Conservation (phyloP, 768 basidiomycete genomes). For the Auriscalpium vulgare region DNA sequence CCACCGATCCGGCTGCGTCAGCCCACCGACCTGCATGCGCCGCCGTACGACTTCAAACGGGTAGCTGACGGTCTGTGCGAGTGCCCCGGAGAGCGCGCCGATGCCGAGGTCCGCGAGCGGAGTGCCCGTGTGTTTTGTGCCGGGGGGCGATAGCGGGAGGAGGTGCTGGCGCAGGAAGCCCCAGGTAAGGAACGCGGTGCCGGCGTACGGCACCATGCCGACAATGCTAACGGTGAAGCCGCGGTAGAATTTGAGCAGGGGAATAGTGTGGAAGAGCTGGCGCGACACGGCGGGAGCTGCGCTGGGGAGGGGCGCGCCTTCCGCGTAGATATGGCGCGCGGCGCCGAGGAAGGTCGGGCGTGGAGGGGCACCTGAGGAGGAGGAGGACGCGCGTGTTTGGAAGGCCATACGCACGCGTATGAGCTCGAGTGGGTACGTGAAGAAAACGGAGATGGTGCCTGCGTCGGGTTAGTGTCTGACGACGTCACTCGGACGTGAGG, state of each 20-base stretch:
- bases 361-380: constrained; percentile 2
- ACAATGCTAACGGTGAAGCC: constrained; percentile 90
- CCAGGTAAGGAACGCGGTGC: constrained; percentile 91
- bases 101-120: constrained; percentile 65
- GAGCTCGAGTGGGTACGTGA: constrained; percentile 93
- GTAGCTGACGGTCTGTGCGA: constrained; percentile 87
- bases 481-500: background rate
- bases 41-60: constrained; percentile 91
- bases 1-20: constrained; percentile 69
- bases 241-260: constrained; percentile 87
- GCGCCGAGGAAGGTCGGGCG: constrained; percentile 47
- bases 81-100: constrained; percentile 79
- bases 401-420: constrained; percentile 95
- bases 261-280: constrained; percentile 49
- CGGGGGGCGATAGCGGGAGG: constrained; percentile 35
- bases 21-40: constrained; percentile 92
- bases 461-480: background rate
- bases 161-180: constrained; percentile 62
- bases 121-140: constrained; percentile 11
- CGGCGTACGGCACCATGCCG: constrained; percentile 95
- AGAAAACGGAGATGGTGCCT: constrained; percentile 82
- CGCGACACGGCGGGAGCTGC: constrained; percentile 13
- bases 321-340: constrained; percentile 61
- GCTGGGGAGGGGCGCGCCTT: constrained; percentile 34
- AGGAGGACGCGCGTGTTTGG: constrained; percentile 38